phyloP scores from a whole-genome alignment of 1,284 basidiomycete genomes.

The Cryptococcus sp. region DNA sequence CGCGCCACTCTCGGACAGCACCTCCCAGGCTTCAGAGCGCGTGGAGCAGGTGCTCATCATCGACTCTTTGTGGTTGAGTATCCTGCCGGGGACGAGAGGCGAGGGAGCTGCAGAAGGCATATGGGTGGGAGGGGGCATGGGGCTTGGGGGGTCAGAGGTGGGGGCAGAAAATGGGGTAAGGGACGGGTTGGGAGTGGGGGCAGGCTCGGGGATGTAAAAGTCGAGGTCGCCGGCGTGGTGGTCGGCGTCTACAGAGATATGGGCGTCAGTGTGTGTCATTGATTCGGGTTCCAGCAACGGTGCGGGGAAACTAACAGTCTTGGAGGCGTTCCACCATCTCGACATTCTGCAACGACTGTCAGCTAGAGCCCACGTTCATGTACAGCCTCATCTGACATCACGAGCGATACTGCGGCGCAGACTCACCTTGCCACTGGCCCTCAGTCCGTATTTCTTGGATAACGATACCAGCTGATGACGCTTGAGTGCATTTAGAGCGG shows the following conservation, averaged over 20 bases:
- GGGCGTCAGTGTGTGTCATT: not conserved
- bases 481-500: conserved; percentile 43
- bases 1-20: conserved; percentile 35
- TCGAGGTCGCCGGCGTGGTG: conserved; percentile 11
- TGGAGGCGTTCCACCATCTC: conserved; percentile 41
- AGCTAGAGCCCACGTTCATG: not conserved
- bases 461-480: conserved; percentile 47
- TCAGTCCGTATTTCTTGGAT: conserved; percentile 46
- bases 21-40: conserved; percentile 36
- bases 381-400: not conserved
- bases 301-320: conserved; percentile 32
- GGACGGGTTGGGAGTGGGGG: conserved; percentile 18
- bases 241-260: conserved; percentile 20
- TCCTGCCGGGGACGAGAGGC: not conserved
- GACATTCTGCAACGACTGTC: conserved; percentile 31
- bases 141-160: conserved; percentile 10
- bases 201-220: conserved; percentile 21
- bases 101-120: not conserved
- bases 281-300: not conserved
- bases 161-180: not conserved
- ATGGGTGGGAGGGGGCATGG: not conserved
- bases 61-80: conserved; percentile 13
- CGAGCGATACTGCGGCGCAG: not conserved
- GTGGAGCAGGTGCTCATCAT: conserved; percentile 9
- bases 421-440: conserved; percentile 46